Percentiles rank a stretch among this genome's conserved stretches.
These are phyloP conservation scores for Chrysanthemum seticuspe DNA, from an alignment of 129 eudicot genomes.

Conservation along the genomic window DNA sequence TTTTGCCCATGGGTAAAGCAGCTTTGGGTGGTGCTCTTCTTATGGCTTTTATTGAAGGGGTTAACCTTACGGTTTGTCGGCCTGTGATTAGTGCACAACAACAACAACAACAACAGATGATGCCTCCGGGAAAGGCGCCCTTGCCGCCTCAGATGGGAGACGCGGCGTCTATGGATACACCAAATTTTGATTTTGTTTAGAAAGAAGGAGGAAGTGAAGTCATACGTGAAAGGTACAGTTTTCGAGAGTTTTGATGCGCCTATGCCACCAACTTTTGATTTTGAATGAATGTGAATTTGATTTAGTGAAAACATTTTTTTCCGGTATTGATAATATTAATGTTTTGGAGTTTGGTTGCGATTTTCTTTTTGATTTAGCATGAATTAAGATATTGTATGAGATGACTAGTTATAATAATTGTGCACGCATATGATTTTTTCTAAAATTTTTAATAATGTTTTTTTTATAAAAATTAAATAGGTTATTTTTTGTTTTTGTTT, in stretches of 20 bases:
- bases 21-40: constrained; percentile 60
- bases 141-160: constrained; percentile 8
- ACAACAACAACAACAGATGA: constrained; percentile 29
- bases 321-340: too few species aligned
- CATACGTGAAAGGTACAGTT: constrained; percentile 18
- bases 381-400: too few species aligned
- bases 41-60: constrained; percentile 73
- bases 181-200: not conserved
- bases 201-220: constrained; percentile 21
- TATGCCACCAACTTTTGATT: constrained; percentile 24
- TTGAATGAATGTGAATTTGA: constrained; percentile 10
- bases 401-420: too few species aligned
- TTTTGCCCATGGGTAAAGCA: constrained; percentile 48
- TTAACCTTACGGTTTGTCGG: constrained; percentile 62
- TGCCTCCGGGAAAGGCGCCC: constrained; percentile 29
- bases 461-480: too few species aligned
- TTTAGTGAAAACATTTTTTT: not conserved
- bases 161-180: not conserved
- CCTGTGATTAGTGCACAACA: constrained; percentile 14
- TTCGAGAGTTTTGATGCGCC: constrained; percentile 31
- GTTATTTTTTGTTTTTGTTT: too few species aligned
- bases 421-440: too few species aligned
- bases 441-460: too few species aligned
- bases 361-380: too few species aligned
- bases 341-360: too few species aligned